A percentile compares a stretch with the other conserved stretches of the same genome.
Evolutionary conservation across 768 basidiomycete species (phyloP).

Genomic region (Boletus sensibilis): DNA sequence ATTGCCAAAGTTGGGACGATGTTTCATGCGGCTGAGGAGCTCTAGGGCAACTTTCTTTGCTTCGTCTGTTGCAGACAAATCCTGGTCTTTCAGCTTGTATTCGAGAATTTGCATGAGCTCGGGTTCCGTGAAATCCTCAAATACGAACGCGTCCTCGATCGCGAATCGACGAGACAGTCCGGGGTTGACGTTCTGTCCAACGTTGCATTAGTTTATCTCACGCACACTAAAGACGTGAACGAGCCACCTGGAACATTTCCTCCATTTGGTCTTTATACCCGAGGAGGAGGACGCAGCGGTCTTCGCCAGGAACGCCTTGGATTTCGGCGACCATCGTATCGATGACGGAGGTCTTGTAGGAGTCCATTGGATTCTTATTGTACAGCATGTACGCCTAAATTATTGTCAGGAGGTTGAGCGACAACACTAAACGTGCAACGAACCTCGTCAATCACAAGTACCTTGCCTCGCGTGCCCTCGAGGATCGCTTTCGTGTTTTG

Average conservation of each 20-base stretch:
- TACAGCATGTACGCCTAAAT: neutral
- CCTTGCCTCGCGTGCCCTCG: neutral
- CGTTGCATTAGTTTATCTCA: neutral
- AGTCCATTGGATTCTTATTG: neutral
- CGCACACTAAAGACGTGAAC: neutral
- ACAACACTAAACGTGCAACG: neutral
- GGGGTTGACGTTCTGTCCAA: neutral
- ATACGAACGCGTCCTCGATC: neutral
- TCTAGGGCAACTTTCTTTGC: neutral
- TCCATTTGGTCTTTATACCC: neutral
- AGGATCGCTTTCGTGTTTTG: neutral
- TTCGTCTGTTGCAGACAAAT: neutral
- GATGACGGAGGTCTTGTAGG: neutral
- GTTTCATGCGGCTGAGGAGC: neutral
- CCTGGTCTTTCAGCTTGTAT: neutral
- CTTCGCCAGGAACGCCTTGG: neutral
- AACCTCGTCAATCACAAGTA: neutral
- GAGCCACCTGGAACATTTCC: neutral
- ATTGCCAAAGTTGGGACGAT: neutral
- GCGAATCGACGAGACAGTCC: neutral
- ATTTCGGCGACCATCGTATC: neutral
- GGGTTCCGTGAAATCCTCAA: neutral
- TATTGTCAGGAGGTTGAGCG: neutral
- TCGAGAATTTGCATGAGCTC: neutral
- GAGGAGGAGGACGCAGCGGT: neutral